Conservation (phyloP, 768 basidiomycete genomes). For the Leccinum subgranulosum region DNA sequence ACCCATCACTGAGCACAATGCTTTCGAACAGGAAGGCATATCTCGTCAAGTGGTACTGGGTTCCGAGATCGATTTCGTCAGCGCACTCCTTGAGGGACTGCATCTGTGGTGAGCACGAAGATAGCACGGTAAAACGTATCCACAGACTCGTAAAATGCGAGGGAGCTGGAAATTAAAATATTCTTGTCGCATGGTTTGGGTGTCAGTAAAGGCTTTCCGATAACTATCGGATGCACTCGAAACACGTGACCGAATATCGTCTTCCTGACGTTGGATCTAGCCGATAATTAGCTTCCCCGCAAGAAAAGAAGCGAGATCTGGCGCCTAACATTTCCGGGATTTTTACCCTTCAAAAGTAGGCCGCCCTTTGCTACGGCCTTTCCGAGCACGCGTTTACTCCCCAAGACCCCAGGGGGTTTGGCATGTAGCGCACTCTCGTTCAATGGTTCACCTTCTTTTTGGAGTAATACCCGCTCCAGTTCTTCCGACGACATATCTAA, state of each 20-base stretch:
- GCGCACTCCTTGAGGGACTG: constrained; percentile 91
- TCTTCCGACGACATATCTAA: constrained; percentile 92
- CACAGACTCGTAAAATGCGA: constrained; percentile 81
- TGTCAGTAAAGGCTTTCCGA: constrained; percentile 85
- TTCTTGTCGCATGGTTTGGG: constrained; percentile 89
- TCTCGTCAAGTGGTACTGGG: constrained; percentile 93
- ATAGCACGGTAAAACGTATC: not conserved
- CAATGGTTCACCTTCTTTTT: constrained; percentile 92
- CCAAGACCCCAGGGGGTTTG: constrained; percentile 52
- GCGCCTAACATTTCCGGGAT: constrained; percentile 71
- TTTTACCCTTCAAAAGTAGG: constrained; percentile 86
- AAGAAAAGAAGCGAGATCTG: constrained; percentile 5
- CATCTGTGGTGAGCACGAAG: constrained; percentile 10
- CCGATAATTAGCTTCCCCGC: constrained; percentile 5
- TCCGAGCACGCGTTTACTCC: constrained; percentile 80
- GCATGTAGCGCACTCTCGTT: constrained; percentile 75
- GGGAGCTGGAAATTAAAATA: constrained; percentile 98
- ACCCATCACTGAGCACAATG: constrained; percentile 84
- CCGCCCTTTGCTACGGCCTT: constrained; percentile 93
- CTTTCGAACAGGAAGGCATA: constrained; percentile 95
- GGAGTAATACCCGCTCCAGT: constrained; percentile 83
- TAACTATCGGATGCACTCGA: constrained; percentile 85
- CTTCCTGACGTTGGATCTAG: constrained; percentile 89
- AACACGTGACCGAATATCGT: constrained; percentile 86
- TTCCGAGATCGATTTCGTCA: constrained; percentile 96